Evolutionary conservation across 208 protist species (phyloP), one percentile per base, ranked within the genome.

Genomic region (Leishmania major): DNA sequence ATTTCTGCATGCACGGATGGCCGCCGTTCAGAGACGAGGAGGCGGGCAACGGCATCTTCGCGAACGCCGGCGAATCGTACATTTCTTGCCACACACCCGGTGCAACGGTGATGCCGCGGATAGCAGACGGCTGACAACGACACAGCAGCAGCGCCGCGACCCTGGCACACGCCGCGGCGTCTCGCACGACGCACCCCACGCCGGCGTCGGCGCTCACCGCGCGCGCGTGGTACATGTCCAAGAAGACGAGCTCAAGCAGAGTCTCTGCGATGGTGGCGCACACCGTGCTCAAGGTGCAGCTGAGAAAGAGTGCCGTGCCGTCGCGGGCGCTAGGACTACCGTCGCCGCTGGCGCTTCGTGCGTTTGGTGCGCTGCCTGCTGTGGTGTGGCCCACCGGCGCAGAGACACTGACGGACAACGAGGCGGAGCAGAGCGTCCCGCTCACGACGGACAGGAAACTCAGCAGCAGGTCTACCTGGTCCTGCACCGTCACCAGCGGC

Each of bases 401-500:
- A 13, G 77, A 43, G 28, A 49, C 64, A 40, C 40, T 43, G 17
- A 62, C 60, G 59, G n/a, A 31, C 47, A 76, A 77, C 43, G 77
- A 78, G 19, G 81, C 78, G 8, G 59, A 78, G 77, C 82, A 77
- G 19, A 89, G 78, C 40, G 79, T 85, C 22, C 81, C 75, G 0
- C 77, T 69, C 2, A 86, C 77, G 7, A 49, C 72, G 75, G 82
- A 79, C n/a, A 89, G 62, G 25, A 89, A 40, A 73, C 86, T 89
- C 71, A 81, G 83, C 60, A 89, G 62, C 59, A 86, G 49, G 35
- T 85, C 82, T 59, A 86, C 82, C 76, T 89, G 86, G 22, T 88
- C 84, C 78, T 83, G 76, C 69, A 84, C 81, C 7, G 75, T 81
- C 25, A 88, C 78, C 8, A 88, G 75, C 3, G 83, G 83, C 75